A percentile compares a stretch with the other conserved stretches of the same genome.
Conservation (phyloP, 2,329 filamentous ascomycete genomes). For the Pseudogymnoascus pannorum region DNA sequence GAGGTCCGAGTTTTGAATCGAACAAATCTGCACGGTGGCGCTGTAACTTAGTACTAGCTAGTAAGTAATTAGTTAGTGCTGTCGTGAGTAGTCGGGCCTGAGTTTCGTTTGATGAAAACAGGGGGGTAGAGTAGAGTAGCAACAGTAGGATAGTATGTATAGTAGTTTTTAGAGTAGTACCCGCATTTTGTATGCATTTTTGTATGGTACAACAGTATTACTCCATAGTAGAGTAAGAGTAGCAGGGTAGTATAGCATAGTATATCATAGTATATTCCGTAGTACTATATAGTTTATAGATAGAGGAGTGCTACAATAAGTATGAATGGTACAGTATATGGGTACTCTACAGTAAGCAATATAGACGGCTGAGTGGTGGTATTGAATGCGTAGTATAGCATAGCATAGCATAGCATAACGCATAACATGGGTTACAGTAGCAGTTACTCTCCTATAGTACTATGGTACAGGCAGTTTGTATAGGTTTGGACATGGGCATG, state of each 20-base stretch:
- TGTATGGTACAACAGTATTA: not conserved
- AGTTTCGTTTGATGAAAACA: conserved; percentile 1
- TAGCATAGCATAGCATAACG: not conserved
- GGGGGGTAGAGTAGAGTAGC: not conserved
- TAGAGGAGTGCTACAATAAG: too few relatives aligned
- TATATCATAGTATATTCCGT: too few relatives aligned
- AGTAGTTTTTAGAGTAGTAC: not conserved
- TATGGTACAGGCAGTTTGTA: not conserved
- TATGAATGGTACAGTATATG: too few relatives aligned
- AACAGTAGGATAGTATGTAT: not conserved
- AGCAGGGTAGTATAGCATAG: not conserved
- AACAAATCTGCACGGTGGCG: not conserved
- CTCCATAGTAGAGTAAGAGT: not conserved
- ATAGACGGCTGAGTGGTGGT: too few relatives aligned
- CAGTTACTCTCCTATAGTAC: too few relatives aligned
- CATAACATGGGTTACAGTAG: too few relatives aligned
- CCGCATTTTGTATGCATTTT: too few relatives aligned
- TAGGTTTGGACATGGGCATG: not conserved
- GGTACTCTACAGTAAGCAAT: too few relatives aligned
- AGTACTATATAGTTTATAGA: too few relatives aligned
- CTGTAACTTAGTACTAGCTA: too few relatives aligned
- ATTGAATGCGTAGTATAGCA: not conserved
- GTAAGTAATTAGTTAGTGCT: too few relatives aligned
- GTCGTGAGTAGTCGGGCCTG: not conserved
- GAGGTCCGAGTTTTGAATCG: not conserved